A percentile compares a stretch with the other conserved stretches of the same genome.
phyloP scores from a whole-genome alignment of 192 early-diverging fungal species.

The Entrophospora sp. region DNA sequence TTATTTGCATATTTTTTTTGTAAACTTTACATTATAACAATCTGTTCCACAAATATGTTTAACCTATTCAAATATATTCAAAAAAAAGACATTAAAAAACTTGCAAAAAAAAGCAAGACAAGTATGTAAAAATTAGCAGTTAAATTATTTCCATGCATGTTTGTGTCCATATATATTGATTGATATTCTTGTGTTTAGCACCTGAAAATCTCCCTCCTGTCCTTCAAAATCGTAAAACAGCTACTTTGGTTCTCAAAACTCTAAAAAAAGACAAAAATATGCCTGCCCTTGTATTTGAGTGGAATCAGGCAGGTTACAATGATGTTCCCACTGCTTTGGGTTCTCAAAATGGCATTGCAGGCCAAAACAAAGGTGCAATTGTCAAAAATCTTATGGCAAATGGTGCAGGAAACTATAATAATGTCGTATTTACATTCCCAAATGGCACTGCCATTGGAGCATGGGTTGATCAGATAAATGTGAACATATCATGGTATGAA shows the following conservation, averaged over 20 bases:
- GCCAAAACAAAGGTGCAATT: slow-evolving; percentile 2
- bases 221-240: background rate
- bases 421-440: slow-evolving; percentile 13
- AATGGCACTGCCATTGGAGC: background rate
- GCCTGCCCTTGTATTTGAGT: background rate
- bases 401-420: slow-evolving; percentile 3
- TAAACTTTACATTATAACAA: too few relatives aligned
- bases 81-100: background rate
- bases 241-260: slow-evolving; percentile 2
- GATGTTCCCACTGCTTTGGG: background rate
- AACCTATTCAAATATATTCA: background rate
- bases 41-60: background rate
- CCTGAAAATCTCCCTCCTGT: background rate
- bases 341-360: background rate
- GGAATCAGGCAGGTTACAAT: background rate
- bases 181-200: background rate
- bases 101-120: slow-evolving; percentile 7
- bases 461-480: background rate
- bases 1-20: too few relatives aligned
- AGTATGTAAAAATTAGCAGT: slow-evolving; percentile 6
- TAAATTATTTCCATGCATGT: background rate
- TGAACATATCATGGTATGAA: slow-evolving; percentile 8
- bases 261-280: slow-evolving; percentile 11
- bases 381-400: slow-evolving; percentile 7
- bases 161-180: slow-evolving; percentile 3